These are phyloP conservation scores for Hordeum vulgare DNA, from an alignment of 176 grass and related monocot species.

Conservation along the genomic window DNA sequence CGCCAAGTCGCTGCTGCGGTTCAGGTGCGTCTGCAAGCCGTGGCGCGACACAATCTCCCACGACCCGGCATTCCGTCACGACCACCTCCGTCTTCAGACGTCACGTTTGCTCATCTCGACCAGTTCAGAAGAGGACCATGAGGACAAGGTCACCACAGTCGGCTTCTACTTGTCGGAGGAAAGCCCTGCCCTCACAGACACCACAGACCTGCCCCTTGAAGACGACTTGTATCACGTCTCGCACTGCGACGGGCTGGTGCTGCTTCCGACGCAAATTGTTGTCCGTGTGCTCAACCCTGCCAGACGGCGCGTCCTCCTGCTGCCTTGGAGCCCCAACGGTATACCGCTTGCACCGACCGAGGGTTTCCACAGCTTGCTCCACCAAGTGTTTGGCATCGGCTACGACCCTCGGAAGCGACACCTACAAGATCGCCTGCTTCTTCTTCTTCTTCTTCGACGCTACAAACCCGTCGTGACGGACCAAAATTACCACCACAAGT, in stretches of 20 bases:
- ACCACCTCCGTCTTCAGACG: neutral
- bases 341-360: accelerated
- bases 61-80: neutral
- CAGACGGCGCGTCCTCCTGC: neutral
- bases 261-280: neutral
- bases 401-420: neutral
- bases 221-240: accelerated
- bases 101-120: neutral
- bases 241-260: neutral
- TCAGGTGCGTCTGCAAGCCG: neutral
- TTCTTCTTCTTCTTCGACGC: neutral
- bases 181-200: neutral
- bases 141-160: neutral
- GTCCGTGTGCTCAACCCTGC: neutral
- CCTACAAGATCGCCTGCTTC: neutral
- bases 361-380: neutral
- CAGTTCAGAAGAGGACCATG: neutral
- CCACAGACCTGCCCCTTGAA: neutral
- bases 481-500: too few species aligned
- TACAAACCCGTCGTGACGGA: accelerated
- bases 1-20: neutral
- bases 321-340: neutral
- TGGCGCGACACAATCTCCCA: neutral
- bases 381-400: neutral
- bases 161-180: neutral